phyloP scores from a whole-genome alignment of 345 rosid species.

The Syzygium aqueum region DNA sequence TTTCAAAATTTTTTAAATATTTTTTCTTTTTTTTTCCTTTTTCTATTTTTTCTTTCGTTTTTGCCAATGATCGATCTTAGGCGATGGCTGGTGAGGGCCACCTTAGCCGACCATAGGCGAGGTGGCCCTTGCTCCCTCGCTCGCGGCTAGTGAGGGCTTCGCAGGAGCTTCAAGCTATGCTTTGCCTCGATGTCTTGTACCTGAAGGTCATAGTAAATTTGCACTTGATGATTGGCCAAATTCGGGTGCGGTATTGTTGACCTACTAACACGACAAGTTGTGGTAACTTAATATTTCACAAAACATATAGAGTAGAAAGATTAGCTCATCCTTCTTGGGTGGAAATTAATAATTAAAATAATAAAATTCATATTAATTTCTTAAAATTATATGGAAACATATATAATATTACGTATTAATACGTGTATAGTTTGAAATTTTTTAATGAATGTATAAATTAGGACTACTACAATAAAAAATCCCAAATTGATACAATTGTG shows the following conservation, averaged over 20 bases:
- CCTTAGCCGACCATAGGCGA: too few species aligned
- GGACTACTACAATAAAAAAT: too few species aligned
- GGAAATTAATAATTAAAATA: neutral
- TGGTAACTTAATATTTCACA: neutral
- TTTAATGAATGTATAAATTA: neutral
- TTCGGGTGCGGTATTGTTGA: neutral
- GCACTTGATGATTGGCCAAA: neutral
- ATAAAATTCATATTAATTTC: neutral
- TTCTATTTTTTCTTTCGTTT: too few species aligned
- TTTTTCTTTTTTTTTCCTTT: too few species aligned
- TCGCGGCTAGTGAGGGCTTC: too few species aligned
- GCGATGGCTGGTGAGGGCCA: too few species aligned
- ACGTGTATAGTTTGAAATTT: neutral
- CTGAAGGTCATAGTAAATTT: neutral
- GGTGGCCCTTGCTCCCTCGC: too few species aligned
- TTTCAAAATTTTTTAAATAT: too few species aligned
- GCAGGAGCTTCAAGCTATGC: neutral
- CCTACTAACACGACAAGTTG: neutral
- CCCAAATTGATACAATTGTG: too few species aligned
- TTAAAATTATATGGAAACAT: neutral
- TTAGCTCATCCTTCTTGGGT: neutral
- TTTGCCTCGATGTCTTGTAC: neutral
- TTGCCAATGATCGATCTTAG: too few species aligned
- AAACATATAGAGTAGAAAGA: neutral
- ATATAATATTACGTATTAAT: neutral